phyloP scores from a whole-genome alignment of 2,329 filamentous ascomycete genomes.

The Aspergillus texensis region DNA sequence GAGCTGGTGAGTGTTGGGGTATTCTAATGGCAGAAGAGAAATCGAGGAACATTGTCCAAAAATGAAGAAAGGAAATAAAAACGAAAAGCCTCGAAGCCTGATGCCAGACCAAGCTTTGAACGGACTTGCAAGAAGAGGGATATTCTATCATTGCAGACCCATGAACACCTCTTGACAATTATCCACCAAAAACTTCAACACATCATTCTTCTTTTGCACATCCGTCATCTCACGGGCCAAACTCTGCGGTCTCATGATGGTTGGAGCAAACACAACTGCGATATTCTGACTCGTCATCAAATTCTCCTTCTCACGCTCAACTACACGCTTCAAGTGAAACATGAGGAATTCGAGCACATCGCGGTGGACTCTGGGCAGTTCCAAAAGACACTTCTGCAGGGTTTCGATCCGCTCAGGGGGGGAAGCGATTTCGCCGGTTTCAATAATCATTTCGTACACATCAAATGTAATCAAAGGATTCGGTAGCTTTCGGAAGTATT shows the following conservation, averaged over 20 bases:
- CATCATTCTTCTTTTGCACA: constrained; percentile 89
- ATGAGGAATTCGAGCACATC: constrained; percentile 92
- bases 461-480: constrained; percentile 88
- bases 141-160: constrained; percentile 36
- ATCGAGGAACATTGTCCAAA: constrained; percentile 11
- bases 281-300: constrained; percentile 96
- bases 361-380: constrained; percentile 79
- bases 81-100: constrained; percentile 12
- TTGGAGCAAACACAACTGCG: constrained; percentile 95
- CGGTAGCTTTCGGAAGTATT: constrained; percentile 94
- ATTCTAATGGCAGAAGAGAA: constrained; percentile 16
- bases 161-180: constrained; percentile 81
- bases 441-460: constrained; percentile 85
- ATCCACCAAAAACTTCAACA: constrained; percentile 90
- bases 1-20: constrained; percentile 14
- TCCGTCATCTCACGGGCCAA: constrained; percentile 95
- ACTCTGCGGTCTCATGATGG: constrained; percentile 89
- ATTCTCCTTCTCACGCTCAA: constrained; percentile 80
- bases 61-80: constrained; percentile 6
- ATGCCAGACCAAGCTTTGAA: constrained; percentile 11
- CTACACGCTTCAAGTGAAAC: constrained; percentile 88
- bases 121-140: constrained; percentile 8
- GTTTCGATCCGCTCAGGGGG: constrained; percentile 69
- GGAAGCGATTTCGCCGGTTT: constrained; percentile 65
- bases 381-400: constrained; percentile 72